Base-by-base conservation (phyloP, 2,329 filamentous ascomycete species). In the Colletotrichum caudatum region DNA sequence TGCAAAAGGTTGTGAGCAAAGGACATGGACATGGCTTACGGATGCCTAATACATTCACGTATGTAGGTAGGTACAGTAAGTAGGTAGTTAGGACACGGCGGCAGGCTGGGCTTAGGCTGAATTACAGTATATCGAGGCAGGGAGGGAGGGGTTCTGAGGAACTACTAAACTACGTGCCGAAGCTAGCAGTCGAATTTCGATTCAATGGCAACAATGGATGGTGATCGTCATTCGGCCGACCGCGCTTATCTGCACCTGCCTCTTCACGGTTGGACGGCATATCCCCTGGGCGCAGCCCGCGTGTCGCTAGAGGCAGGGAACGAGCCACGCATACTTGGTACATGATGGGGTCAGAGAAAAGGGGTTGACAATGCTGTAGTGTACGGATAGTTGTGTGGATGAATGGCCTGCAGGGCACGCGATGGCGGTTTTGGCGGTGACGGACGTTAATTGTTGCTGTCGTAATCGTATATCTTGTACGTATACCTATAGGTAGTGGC, bases 141-240 rank as follows among this genome's bases (percentile, higher is more conserved):
- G 2, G 64, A 18, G 44, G 44, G 58, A 67, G 64, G 69, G 18
- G 64, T 63, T 63, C 26, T n/a, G 29, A 53, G 44, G 29, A 53
- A 68, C 16, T 29, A 29, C 29, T 29, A 29, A 29, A 29, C 29
- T 29, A 29, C 29, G 29, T 4, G 5, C 29, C 29, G 44, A 51
- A 68, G 37, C 48, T 44, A 39, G 46, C 20, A 39, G 51, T 64
- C 53, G 35, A 14, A 41, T 59, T 54, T 54, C 37, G 39, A 41
- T 68, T 54, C 53, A 58, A 35, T 68, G 51, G 29, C 29, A 39
- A 54, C 29, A 39, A 54, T 59, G 59, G 33, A 54, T 59, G 53
- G 53, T 64, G 69, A 71, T 71, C 69, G 46, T 60, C 65, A 71
- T 71, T 69, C 65, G 65, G 69, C 65, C 65, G 65, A 60, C 65